phyloP scores from a whole-genome alignment of 331 rosid species.

The Malus hybrid region DNA sequence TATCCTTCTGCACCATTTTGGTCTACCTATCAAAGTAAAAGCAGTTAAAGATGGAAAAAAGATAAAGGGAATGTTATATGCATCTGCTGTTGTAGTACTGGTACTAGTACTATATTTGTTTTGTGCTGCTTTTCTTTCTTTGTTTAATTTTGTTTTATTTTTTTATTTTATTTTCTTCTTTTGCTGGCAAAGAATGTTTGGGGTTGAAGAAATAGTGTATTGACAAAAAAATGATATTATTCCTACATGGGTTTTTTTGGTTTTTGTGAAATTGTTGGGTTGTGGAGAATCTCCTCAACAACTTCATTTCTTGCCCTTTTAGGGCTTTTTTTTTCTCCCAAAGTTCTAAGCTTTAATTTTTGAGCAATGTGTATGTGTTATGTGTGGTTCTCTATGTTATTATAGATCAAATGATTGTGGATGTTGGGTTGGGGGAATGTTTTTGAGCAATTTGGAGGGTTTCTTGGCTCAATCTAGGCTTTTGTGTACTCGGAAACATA shows the following conservation, averaged over 20 bases:
- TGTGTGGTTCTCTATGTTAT: not conserved
- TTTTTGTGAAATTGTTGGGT: constrained; percentile 8
- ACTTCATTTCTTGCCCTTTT: constrained; percentile 22
- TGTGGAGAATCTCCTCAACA: not conserved
- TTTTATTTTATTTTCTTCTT: constrained; percentile 13
- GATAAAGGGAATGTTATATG: constrained; percentile 44
- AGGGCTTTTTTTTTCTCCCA: not conserved
- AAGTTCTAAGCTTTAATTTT: not conserved
- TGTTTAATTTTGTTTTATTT: no score
- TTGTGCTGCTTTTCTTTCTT: not conserved
- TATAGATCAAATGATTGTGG: not conserved
- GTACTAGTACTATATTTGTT: constrained; percentile 1
- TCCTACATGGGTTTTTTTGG: constrained; percentile 3
- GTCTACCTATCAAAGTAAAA: constrained; percentile 73
- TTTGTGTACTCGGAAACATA: constrained; percentile 35
- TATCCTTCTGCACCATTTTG: constrained; percentile 31
- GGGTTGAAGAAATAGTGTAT: constrained; percentile 32
- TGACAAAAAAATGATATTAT: constrained; percentile 2
- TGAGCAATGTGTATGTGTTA: not conserved
- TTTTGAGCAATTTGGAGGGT: constrained; percentile 9
- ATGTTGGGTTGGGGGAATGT: constrained; percentile 2
- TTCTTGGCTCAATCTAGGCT: constrained; percentile 26
- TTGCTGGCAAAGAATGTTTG: constrained; percentile 61
- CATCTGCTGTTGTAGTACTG: constrained; percentile 8
- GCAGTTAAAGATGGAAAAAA: constrained; percentile 59